phyloP scores from a whole-genome alignment of 768 basidiomycete species.

The Xanthoconium purpureum region DNA sequence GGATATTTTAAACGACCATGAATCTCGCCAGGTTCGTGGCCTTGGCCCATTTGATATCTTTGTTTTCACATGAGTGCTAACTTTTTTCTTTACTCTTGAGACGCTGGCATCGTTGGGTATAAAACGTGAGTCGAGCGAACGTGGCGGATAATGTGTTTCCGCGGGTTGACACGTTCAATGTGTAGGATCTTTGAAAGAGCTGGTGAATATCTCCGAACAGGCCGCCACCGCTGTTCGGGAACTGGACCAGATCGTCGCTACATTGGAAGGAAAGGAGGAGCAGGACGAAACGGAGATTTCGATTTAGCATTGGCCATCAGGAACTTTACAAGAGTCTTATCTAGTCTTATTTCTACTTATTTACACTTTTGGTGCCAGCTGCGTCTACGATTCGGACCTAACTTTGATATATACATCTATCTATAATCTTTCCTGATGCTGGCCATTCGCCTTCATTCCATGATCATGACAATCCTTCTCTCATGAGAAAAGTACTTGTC shows the following conservation, averaged over 20 bases:
- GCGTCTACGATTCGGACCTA: no score
- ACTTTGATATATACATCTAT: no score
- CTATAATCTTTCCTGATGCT: no score
- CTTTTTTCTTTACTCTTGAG: slow-evolving; percentile 11
- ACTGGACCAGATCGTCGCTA: slow-evolving; percentile 26
- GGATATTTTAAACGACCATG: slow-evolving; percentile 43
- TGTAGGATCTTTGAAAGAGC: slow-evolving; percentile 32
- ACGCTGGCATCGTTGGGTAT: slow-evolving; percentile 43
- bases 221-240: slow-evolving; percentile 30
- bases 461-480: no score
- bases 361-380: no score
- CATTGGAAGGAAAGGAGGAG: slow-evolving; percentile 7
- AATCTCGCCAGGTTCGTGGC: slow-evolving; percentile 40
- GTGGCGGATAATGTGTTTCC: no score
- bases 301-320: no score
- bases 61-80: no score
- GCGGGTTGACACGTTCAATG: background rate
- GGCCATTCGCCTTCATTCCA: no score
- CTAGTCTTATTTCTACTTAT: no score
- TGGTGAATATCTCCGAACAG: slow-evolving; percentile 35
- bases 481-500: no score
- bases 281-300: background rate
- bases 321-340: no score
- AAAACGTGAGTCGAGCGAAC: slow-evolving; percentile 37
- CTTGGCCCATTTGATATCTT: background rate